These are phyloP conservation scores for Plectosphaerella sp. DNA, from an alignment of 2,329 filamentous ascomycete species.

Conservation along the genomic window DNA sequence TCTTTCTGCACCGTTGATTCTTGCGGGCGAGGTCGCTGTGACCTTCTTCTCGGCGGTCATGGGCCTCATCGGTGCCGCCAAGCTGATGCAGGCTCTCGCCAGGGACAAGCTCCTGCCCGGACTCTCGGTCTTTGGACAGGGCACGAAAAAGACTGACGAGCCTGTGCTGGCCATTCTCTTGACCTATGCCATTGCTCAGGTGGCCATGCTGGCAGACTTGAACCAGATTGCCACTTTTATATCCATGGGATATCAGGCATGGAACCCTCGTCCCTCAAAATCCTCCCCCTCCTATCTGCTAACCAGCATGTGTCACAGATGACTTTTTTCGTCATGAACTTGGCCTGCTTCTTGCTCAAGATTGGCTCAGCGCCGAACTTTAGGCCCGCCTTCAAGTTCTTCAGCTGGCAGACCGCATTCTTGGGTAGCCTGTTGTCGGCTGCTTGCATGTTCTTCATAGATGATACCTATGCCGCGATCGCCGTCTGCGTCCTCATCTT, in stretches of 20 bases:
- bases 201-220: constrained; percentile 77
- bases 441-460: constrained; percentile 84
- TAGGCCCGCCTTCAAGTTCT: constrained; percentile 81
- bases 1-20: constrained; percentile 66
- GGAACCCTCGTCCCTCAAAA: not conserved
- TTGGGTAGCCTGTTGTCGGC: constrained; percentile 72
- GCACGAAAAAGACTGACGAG: constrained; percentile 67
- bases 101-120: constrained; percentile 76
- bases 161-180: constrained; percentile 72
- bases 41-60: constrained; percentile 83
- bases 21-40: constrained; percentile 78
- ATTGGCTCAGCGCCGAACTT: constrained; percentile 88
- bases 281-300: not conserved
- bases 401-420: constrained; percentile 79
- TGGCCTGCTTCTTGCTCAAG: constrained; percentile 82
- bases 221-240: constrained; percentile 88
- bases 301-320: constrained; percentile 41
- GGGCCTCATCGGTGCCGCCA: constrained; percentile 81
- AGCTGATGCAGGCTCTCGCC: constrained; percentile 78
- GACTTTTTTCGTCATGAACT: constrained; percentile 85
- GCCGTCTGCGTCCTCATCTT: constrained; percentile 70
- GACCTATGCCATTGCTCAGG: constrained; percentile 70
- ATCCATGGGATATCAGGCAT: constrained; percentile 81
- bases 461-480: constrained; percentile 72
- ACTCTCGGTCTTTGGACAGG: constrained; percentile 67